These are phyloP conservation scores for Penicillium paneum DNA, from an alignment of 2,329 filamentous ascomycete species.

Conservation along the genomic window DNA sequence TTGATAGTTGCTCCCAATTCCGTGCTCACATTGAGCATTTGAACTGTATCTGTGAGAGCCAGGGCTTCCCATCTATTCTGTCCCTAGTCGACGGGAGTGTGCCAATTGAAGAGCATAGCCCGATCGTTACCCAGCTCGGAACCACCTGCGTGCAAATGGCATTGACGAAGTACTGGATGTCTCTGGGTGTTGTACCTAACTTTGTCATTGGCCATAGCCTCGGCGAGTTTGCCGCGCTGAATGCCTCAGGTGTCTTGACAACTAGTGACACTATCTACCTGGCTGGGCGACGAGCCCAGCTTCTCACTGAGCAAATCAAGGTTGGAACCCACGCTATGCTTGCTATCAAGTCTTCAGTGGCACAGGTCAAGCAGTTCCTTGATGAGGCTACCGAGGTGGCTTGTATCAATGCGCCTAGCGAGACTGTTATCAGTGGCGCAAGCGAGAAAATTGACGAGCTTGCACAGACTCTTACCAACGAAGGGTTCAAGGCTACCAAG, in stretches of 20 bases:
- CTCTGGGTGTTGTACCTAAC: constrained; percentile 29
- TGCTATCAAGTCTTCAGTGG: constrained; percentile 40
- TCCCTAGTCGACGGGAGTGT: constrained; percentile 26
- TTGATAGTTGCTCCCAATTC: constrained; percentile 27
- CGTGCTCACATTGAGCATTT: constrained; percentile 31
- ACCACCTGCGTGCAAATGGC: constrained; percentile 44
- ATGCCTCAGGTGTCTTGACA: constrained; percentile 36
- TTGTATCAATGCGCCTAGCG: constrained; percentile 45
- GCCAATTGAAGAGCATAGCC: constrained; percentile 19
- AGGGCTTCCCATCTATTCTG: constrained; percentile 31
- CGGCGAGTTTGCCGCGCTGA: constrained; percentile 41
- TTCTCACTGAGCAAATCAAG: constrained; percentile 41
- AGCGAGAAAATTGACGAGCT: constrained; percentile 38
- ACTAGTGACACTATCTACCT: constrained; percentile 54
- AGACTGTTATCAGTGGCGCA: constrained; percentile 44
- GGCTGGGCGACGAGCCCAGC: constrained; percentile 55
- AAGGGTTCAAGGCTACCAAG: constrained; percentile 42
- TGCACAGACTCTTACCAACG: constrained; percentile 33
- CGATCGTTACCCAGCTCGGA: constrained; percentile 40
- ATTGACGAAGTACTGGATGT: constrained; percentile 33
- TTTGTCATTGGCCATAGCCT: constrained; percentile 32
- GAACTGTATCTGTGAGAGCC: constrained; percentile 29
- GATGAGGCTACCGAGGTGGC: constrained; percentile 34
- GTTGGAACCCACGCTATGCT: constrained; percentile 46
- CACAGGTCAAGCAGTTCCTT: constrained; percentile 32